A percentile compares a stretch with the other conserved stretches of the same genome.
phyloP scores from a whole-genome alignment of 768 basidiomycete genomes.

The Leccinum fibrillosum region DNA sequence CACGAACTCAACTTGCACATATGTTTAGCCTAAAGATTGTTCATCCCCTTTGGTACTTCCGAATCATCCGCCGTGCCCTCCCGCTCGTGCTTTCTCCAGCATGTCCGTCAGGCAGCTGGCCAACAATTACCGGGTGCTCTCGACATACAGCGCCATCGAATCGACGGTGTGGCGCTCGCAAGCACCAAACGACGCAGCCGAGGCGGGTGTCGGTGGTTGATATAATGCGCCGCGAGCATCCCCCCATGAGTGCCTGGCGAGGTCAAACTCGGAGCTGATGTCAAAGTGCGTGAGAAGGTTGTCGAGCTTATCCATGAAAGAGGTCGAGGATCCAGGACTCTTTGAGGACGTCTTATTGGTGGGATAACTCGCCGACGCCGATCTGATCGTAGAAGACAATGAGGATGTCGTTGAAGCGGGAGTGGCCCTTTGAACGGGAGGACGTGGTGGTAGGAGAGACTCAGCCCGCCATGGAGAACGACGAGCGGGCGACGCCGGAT shows the following conservation, averaged over 20 bases:
- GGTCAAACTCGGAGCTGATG: conserved; percentile 38
- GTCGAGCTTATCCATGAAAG: conserved; percentile 37
- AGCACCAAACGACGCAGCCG: conserved; percentile 38
- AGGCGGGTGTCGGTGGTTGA: conserved; percentile 33
- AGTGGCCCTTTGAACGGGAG: neutral
- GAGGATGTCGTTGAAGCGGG: conserved; percentile 28
- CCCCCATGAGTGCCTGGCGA: conserved; percentile 61
- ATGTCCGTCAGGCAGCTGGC: conserved; percentile 28
- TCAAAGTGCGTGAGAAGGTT: conserved; percentile 44
- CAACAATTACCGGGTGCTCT: conserved; percentile 25
- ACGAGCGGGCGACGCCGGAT: no score
- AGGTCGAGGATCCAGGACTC: conserved; percentile 46
- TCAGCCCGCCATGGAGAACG: no score
- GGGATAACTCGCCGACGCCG: no score
- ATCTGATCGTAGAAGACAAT: conserved; percentile 40
- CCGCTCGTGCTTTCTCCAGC: conserved; percentile 31
- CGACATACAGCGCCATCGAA: conserved; percentile 22
- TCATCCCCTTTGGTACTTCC: conserved; percentile 32
- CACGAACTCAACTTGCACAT: conserved; percentile 31
- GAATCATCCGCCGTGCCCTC: conserved; percentile 29
- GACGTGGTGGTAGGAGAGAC: no score
- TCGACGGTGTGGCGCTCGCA: conserved; percentile 31
- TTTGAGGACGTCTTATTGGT: conserved; percentile 13
- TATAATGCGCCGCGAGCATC: conserved; percentile 45
- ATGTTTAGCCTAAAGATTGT: conserved; percentile 33